Base-by-base conservation (phyloP, 2,329 filamentous ascomycete genomes). In the Aspergillus fructus region DNA sequence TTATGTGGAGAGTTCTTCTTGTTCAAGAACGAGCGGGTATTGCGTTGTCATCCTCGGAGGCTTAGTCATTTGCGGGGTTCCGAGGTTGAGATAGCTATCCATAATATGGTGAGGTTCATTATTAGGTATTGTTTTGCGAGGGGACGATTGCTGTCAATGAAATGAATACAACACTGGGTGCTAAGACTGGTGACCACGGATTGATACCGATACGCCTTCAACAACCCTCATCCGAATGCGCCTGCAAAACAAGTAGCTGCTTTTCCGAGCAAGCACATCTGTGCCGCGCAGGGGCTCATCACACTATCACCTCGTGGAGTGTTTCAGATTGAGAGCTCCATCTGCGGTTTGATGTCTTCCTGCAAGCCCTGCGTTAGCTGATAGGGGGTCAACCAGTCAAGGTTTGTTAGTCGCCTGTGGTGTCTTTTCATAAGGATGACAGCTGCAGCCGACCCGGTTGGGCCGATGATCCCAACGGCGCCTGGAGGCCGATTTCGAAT, bases 241-340 rank as follows among this genome's bases (percentile, higher is more conserved):
- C 15, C 34, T 37, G 34, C 13, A 46, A 24, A 30, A 46, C 43
- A 11, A 33, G 15, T 37, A 34, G n/a, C 40, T 24, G 39, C 19
- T 3, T 30, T 45, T 40, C 23, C 27, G 30, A 50, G 40, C 52
- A 47, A 39, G 19, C 55, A 49, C 24, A 27, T 34, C 30, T 42
- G 27, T 59, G 46, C 49, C 7, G 15, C 34, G 15, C 34, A 37
- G 34, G 46, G 47, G 13, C n/a, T 33, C 41, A 57, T 64, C 57
- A 63, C 62, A 61, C 56, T 59, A 59, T 64, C 59, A 60, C 60
- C 47, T 54, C 49, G 45, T 50, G 49, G 58, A 40, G 33, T 51
- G 58, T 53, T 59, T 62, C 50, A 60, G 55, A 49, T 53, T 46
- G 45, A 49, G 39, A 55, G 39, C 48, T 37, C 30, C 30, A 7